phyloP scores from a whole-genome alignment of 345 rosid species.

The Psidium friedrichsthalianum region DNA sequence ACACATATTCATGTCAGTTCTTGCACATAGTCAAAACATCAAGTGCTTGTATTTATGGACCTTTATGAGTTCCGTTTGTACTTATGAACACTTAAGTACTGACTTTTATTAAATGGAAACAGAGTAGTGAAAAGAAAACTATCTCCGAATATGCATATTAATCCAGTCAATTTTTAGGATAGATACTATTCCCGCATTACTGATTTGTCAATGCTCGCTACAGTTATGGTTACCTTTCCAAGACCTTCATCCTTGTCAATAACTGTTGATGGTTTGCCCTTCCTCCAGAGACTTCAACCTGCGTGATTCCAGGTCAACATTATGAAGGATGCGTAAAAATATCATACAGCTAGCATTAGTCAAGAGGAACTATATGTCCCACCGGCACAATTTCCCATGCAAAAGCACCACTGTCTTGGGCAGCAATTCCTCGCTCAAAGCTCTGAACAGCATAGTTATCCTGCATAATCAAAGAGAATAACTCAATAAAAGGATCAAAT shows the following conservation, averaged over 20 bases:
- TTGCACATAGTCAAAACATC: background rate
- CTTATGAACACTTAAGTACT: background rate
- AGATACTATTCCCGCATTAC: background rate
- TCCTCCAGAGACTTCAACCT: constrained; percentile 97
- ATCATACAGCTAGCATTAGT: background rate
- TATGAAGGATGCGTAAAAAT: background rate
- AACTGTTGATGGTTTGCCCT: constrained; percentile 76
- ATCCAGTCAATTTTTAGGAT: background rate
- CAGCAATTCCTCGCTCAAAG: constrained; percentile 97
- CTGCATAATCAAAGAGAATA: constrained; percentile 18
- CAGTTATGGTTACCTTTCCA: constrained; percentile 54
- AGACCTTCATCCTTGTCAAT: constrained; percentile 92
- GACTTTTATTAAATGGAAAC: background rate
- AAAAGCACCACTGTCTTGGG: constrained; percentile 75
- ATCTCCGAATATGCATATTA: background rate
- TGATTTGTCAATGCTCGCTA: background rate
- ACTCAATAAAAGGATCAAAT: background rate
- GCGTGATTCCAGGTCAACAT: constrained; percentile 4
- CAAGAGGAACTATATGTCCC: constrained; percentile 10
- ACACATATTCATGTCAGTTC: background rate
- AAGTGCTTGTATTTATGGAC: background rate
- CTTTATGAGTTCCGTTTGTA: background rate
- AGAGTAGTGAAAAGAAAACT: background rate
- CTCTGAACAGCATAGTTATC: constrained; percentile 84
- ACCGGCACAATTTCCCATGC: constrained; percentile 93